Percentiles rank a stretch among this genome's conserved stretches.
Conservation (phyloP, 768 basidiomycete genomes). For the Russula vinacea region DNA sequence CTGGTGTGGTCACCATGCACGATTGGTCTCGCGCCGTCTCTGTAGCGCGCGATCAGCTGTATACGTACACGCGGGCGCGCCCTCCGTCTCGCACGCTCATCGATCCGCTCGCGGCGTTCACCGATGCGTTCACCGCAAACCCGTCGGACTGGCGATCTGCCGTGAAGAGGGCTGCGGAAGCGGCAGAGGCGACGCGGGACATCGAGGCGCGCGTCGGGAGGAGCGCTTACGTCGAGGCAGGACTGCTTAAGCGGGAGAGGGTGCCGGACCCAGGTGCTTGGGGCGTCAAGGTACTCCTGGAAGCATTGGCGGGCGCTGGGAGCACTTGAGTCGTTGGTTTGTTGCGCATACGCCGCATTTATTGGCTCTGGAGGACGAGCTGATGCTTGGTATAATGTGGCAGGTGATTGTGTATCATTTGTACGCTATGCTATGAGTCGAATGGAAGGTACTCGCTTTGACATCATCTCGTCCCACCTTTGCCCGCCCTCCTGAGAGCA, state of each 20-base stretch:
- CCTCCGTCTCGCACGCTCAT: conserved; percentile 88
- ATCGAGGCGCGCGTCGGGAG: conserved; percentile 83
- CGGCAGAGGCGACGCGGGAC: conserved; percentile 71
- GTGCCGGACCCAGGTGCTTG: conserved; percentile 89
- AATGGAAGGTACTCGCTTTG: neutral
- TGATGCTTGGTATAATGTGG: neutral
- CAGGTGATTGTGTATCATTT: neutral
- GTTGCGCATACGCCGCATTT: neutral
- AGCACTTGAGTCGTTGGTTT: neutral
- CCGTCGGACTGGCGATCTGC: conserved; percentile 46
- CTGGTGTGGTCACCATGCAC: conserved; percentile 43
- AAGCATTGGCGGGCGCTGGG: conserved; percentile 42
- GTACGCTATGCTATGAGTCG: neutral
- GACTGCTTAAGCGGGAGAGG: conserved; percentile 55
- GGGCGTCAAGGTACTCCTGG: conserved; percentile 76
- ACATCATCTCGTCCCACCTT: neutral
- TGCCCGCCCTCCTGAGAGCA: too few relatives aligned
- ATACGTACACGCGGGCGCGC: conserved; percentile 83
- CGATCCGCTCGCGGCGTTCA: conserved; percentile 85
- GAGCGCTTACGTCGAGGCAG: conserved; percentile 80
- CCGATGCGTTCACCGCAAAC: conserved; percentile 43
- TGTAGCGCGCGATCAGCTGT: conserved; percentile 58
- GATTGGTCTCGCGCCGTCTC: conserved; percentile 62
- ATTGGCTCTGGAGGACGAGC: neutral
- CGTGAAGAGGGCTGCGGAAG: conserved; percentile 56